Conservation (phyloP, 768 basidiomycete genomes). For the Mycena galericulata region DNA sequence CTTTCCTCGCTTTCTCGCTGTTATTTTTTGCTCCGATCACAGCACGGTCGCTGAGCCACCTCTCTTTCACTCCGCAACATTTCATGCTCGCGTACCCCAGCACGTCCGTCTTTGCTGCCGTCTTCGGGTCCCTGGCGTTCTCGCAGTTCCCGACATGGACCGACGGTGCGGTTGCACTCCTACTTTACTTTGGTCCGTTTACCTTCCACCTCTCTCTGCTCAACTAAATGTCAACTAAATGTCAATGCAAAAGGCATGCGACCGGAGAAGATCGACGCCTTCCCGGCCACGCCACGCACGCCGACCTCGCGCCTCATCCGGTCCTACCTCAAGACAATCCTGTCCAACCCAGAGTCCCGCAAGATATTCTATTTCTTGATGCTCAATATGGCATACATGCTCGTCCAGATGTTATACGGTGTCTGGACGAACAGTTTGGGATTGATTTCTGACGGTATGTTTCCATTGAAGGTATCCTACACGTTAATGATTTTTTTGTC, state of each 20-base stretch:
- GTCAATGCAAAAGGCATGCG: constrained; percentile 58
- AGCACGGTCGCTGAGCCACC: constrained; percentile 57
- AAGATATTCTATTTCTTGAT: constrained; percentile 98
- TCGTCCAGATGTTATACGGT: constrained; percentile 96
- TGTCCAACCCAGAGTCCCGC: constrained; percentile 91
- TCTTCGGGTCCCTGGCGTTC: constrained; percentile 73
- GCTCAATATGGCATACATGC: constrained; percentile 96
- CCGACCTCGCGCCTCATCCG: constrained; percentile 67
- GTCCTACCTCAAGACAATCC: constrained; percentile 89
- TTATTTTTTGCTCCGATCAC: constrained; percentile 72
- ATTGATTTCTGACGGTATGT: constrained; percentile 93
- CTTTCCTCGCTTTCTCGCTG: constrained; percentile 70
- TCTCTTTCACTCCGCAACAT: constrained; percentile 65
- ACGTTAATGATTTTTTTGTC: background rate
- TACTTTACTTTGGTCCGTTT: constrained; percentile 74
- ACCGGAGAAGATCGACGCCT: constrained; percentile 57
- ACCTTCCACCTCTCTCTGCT: background rate
- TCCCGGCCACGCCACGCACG: constrained; percentile 59
- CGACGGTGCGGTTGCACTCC: constrained; percentile 67
- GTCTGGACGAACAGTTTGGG: constrained; percentile 98
- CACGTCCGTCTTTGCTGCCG: constrained; percentile 58
- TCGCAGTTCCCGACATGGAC: constrained; percentile 68
- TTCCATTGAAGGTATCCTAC: background rate
- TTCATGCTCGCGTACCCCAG: constrained; percentile 70
- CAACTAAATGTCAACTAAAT: background rate